phyloP scores from a whole-genome alignment of 1,284 basidiomycete species.

The Neotropicomus parvogracilis region DNA sequence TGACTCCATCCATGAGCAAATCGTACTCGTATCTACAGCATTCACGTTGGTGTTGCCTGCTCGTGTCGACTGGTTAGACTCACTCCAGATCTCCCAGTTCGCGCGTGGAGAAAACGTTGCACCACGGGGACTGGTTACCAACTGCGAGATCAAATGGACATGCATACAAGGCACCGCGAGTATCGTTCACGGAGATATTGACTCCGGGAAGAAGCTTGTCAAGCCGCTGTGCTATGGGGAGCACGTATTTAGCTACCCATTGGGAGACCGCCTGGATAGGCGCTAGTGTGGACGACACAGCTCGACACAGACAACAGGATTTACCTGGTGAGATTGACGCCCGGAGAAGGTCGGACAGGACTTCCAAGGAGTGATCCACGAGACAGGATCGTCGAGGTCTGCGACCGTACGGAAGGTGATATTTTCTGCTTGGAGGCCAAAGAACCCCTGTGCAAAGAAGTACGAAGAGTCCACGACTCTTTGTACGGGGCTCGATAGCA shows the following conservation, averaged over 20 bases:
- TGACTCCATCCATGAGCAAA: slow-evolving; percentile 44
- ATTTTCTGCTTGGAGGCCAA: slow-evolving; percentile 31
- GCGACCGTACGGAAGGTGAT: slow-evolving; percentile 36
- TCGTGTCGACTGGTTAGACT: slow-evolving; percentile 8
- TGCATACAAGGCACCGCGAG: slow-evolving; percentile 44
- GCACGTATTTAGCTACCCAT: slow-evolving; percentile 41
- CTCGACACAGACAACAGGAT: neutral
- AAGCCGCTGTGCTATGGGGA: slow-evolving; percentile 38
- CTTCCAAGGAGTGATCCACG: slow-evolving; percentile 44
- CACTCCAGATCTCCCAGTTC: slow-evolving; percentile 43
- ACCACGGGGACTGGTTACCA: slow-evolving; percentile 40
- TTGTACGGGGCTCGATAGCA: slow-evolving; percentile 44
- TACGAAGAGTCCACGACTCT: slow-evolving; percentile 44
- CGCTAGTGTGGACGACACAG: neutral
- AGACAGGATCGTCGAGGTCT: slow-evolving; percentile 39
- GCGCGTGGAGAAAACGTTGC: slow-evolving; percentile 36
- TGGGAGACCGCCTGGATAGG: slow-evolving; percentile 28
- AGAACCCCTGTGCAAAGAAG: slow-evolving; percentile 45
- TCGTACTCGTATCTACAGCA: slow-evolving; percentile 41
- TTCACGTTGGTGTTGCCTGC: neutral
- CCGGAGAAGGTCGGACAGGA: slow-evolving; percentile 31
- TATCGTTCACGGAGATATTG: slow-evolving; percentile 32
- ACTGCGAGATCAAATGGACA: slow-evolving; percentile 46
- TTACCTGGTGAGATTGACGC: slow-evolving; percentile 9
- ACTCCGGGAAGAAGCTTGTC: slow-evolving; percentile 36